These are phyloP conservation scores for Hymenoscyphus occultus DNA, from an alignment of 2,329 filamentous ascomycete species.

Conservation along the genomic window DNA sequence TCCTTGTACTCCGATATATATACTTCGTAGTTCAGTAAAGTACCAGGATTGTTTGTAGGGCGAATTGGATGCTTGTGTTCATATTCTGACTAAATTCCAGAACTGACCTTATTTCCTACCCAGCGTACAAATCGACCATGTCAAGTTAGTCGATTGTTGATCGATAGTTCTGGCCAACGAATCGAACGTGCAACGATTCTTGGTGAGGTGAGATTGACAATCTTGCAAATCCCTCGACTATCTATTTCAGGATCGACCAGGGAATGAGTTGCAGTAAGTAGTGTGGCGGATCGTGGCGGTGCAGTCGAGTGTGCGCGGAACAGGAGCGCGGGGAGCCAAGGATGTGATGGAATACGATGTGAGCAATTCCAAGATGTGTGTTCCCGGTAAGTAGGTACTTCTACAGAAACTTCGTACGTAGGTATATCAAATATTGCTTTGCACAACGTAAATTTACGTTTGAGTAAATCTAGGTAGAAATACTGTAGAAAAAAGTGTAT, in stretches of 20 bases:
- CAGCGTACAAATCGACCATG: too few species aligned
- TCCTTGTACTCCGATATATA: too few species aligned
- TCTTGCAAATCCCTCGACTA: conserved; percentile 13
- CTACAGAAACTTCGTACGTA: too few species aligned
- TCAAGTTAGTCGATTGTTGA: not conserved
- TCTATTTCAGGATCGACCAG: conserved; percentile 10
- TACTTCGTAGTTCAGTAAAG: too few species aligned
- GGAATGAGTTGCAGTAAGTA: not conserved
- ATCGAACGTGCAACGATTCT: not conserved
- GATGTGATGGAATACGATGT: not conserved
- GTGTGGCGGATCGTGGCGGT: not conserved
- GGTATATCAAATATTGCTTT: too few species aligned
- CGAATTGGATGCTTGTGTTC: too few species aligned
- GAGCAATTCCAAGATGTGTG: not conserved
- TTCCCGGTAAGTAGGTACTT: too few species aligned
- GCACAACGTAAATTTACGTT: too few species aligned
- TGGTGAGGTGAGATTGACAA: conserved; percentile 5
- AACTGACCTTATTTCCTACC: too few species aligned
- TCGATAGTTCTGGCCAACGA: conserved; percentile 1
- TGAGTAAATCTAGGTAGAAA: not conserved
- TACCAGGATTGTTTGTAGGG: too few species aligned
- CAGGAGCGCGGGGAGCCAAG: not conserved
- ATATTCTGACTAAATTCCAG: too few species aligned
- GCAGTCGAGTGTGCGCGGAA: not conserved
- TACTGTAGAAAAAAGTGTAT: not conserved